Evolutionary conservation across 352 stramenopile species (phyloP), one percentile per base, ranked within the genome.

Genomic region (Globisporangium okanoganense): DNA sequence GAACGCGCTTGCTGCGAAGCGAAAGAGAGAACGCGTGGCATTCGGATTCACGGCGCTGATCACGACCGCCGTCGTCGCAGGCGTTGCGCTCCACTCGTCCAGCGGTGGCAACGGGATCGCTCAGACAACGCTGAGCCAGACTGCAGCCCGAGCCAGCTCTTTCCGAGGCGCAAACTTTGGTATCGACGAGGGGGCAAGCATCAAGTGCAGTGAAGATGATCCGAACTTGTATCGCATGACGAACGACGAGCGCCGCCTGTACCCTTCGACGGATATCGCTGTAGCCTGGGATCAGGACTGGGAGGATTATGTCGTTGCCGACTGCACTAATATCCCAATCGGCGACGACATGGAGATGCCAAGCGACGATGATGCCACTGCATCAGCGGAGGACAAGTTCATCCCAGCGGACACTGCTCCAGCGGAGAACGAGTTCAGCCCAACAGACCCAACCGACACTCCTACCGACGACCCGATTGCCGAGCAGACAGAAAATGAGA

Each of bases 31-130:
- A n/a, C 47, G 56, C n/a, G 13, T 64, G 3, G 47, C 27, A 1
- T 53, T 67, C 10, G 62, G 62, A 9, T 22, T 67, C 29, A 67
- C 62, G 2, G 56, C 45, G 3, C 16, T 67, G 36, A 47, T 67
- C 25, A 64, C 62, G 20, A 59, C 48, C 5, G 55, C 56, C 14
- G 62, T 64, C 20, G 62, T 64, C 25, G 12, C 41, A 1, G 62
- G 62, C 16, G 47, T 64, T 10, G 62, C 40, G 14, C 47, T 67
- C 24, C 50, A 64, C 48, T 36, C 29, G 12, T 52, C 47, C 40
- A 45, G 40, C 3, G 6, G 33, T 2, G 25, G 29, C 1, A 41
- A 27, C 29, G 16, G 22, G 0, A n/a, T 31, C 20, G n/a, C 22
- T 20, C 31, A 59, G 10, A 35, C 56, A 3, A 58, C 61, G 9